Conservation (phyloP, 768 basidiomycete genomes). For the Leccinum broughii region DNA sequence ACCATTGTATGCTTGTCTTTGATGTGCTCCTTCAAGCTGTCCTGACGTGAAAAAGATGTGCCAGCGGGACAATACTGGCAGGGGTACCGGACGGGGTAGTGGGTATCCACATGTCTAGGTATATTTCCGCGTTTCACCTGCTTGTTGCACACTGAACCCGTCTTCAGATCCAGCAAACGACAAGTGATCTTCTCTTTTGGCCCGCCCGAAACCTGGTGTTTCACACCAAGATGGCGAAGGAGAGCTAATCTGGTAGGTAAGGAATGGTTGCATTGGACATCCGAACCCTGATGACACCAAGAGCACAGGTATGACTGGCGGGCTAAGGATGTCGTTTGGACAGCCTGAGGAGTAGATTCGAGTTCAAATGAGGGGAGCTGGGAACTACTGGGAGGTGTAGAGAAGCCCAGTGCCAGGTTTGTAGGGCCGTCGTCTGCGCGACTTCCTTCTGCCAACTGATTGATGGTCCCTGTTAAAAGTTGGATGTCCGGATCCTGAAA, state of each 20-base stretch:
- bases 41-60: constrained; percentile 24
- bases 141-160: constrained; percentile 1
- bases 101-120: constrained; percentile 20
- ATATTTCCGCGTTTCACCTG: constrained; percentile 13
- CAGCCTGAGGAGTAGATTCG: background rate
- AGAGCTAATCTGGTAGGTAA: constrained; percentile 6
- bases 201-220: constrained; percentile 12
- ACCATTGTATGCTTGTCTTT: constrained; percentile 4
- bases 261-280: background rate
- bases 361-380: background rate
- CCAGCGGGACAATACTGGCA: constrained; percentile 15
- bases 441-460: constrained; percentile 1
- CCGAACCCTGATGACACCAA: constrained; percentile 11
- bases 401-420: background rate
- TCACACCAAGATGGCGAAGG: constrained; percentile 16
- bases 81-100: constrained; percentile 16
- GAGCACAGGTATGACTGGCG: constrained; percentile 9
- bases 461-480: background rate
- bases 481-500: background rate
- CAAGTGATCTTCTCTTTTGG: constrained; percentile 4
- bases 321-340: background rate
- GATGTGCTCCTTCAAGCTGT: constrained; percentile 20
- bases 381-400: background rate
- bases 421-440: background rate
- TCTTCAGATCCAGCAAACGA: constrained; percentile 8